Evolutionary conservation across 306 rosid species (phyloP).

Genomic region (Abrus pulchellus): DNA sequence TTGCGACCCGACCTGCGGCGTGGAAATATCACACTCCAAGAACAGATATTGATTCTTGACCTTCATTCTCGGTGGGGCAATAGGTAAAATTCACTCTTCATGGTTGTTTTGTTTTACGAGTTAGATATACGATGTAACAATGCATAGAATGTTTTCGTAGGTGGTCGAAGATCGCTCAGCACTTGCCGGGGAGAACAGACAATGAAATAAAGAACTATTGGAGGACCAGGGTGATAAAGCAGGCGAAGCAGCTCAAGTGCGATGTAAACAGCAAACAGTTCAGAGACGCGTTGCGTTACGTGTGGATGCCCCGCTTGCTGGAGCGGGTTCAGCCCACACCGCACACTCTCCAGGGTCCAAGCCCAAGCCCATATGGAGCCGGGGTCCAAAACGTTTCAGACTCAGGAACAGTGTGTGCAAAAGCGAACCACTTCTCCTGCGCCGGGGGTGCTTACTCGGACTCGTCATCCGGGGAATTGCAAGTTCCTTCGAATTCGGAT

Average conservation of each 20-base stretch:
- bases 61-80: slow-evolving; percentile 78
- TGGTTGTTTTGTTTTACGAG: neutral
- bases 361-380: neutral
- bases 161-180: slow-evolving; percentile 91
- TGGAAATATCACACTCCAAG: slow-evolving; percentile 71
- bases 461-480: slow-evolving; percentile 45
- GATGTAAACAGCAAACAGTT: slow-evolving; percentile 91
- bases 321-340: slow-evolving; percentile 66
- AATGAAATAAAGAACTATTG: slow-evolving; percentile 90
- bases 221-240: slow-evolving; percentile 89
- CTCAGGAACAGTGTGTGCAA: neutral
- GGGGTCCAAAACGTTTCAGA: neutral
- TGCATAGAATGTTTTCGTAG: slow-evolving; percentile 38
- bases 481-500: slow-evolving; percentile 48
- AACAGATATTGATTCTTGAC: slow-evolving; percentile 70
- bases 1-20: slow-evolving; percentile 67
- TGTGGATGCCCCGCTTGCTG: slow-evolving; percentile 89
- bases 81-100: slow-evolving; percentile 47
- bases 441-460: slow-evolving; percentile 16
- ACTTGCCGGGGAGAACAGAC: slow-evolving; percentile 84
- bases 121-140: too few relatives aligned
- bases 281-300: slow-evolving; percentile 65
- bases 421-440: slow-evolving; percentile 10
- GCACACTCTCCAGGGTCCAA: neutral
- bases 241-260: slow-evolving; percentile 90